A percentile compares a stretch with the other conserved stretches of the same genome.
Conservation (phyloP, 345 rosid genomes). For the Populus nigra region DNA sequence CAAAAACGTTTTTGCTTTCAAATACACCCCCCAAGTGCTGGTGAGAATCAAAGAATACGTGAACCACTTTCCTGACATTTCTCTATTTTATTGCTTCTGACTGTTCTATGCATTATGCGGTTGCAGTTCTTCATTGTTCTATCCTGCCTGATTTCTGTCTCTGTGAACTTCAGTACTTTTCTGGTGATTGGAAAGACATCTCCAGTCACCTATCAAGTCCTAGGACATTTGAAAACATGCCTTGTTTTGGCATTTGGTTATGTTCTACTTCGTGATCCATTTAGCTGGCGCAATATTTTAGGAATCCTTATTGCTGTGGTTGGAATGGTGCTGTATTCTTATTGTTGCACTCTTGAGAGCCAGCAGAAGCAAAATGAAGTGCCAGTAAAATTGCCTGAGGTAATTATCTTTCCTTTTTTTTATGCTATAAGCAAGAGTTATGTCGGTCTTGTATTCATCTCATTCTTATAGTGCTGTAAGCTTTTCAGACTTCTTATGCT, state of each 20-base stretch:
- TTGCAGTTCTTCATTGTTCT: constrained; percentile 98
- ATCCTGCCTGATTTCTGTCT: constrained; percentile 96
- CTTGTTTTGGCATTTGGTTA: constrained; percentile 97
- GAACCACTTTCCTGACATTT: background rate
- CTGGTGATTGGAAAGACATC: constrained; percentile 98
- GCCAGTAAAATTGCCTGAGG: constrained; percentile 72
- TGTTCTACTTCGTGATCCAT: constrained; percentile 83
- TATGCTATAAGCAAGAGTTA: background rate
- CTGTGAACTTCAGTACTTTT: constrained; percentile 99
- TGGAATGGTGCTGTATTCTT: constrained; percentile 96
- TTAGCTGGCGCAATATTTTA: constrained; percentile 93
- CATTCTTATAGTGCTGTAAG: background rate
- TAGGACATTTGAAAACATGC: constrained; percentile 99
- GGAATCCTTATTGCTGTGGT: constrained; percentile 88
- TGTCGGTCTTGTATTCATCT: constrained; percentile 1
- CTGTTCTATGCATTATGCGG: constrained; percentile 19
- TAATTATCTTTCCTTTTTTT: constrained; percentile 15
- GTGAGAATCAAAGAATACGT: constrained; percentile 42
- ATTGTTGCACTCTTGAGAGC: constrained; percentile 63
- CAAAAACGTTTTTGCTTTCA: constrained; percentile 90
- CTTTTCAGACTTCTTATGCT: background rate
- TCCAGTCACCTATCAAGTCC: constrained; percentile 98
- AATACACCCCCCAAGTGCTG: constrained; percentile 95
- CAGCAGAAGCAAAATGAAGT: constrained; percentile 81
- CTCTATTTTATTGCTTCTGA: constrained; percentile 10